Base-by-base conservation (phyloP, 495 filamentous ascomycete genomes). In the Monascus purpureus region DNA sequence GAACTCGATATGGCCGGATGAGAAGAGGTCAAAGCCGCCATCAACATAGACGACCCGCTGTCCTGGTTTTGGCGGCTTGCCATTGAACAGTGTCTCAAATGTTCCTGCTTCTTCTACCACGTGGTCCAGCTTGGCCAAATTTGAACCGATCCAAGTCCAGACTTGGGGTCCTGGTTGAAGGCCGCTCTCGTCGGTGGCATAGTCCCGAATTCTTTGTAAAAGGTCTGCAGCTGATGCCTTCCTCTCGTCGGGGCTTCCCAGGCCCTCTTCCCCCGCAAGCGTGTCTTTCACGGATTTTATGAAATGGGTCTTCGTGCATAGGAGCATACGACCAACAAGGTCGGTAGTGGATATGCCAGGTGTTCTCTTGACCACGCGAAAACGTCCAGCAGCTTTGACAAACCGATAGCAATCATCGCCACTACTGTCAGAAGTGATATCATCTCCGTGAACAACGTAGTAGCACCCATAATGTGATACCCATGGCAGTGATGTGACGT, bases 291-390 rank as follows among this genome's bases (percentile, higher is more conserved):
- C 63, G 12, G 77, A 81, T 41, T 73, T 76, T 38, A 95, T 80
- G 41, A 92, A 92, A 55, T 96, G 88, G 13, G 68, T 77, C 47
- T 73, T 80, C 1, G 86, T 94, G 52, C 84, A 95, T 29, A 95
- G 58, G 42, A 99, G 67, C 92, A 99, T 99, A 33, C 90, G 73
- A 2, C 92, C 90, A 23, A 99, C 90, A 6, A 99, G 69, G 46
- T 99, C 92, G 2, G 90, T 99, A 1, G 90, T 99, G 3, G 82
- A 92, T 39, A 99, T 99, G 19, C 83, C 83, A 0, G 88, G 88
- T 0, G 92, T 96, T n/a, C 90, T 66, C 57, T 87, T 88, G 13
- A 99, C 90, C 9, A 96, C 82, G 47, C 80, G 77, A 66, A 99
- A 96, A 6, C 90, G 72, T 13, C 77, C 77, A 9, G 86, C 88